Evolutionary conservation across 2,329 filamentous ascomycete species (phyloP), one percentile per base, ranked within the genome.

Genomic region (Lojkania enalia): DNA sequence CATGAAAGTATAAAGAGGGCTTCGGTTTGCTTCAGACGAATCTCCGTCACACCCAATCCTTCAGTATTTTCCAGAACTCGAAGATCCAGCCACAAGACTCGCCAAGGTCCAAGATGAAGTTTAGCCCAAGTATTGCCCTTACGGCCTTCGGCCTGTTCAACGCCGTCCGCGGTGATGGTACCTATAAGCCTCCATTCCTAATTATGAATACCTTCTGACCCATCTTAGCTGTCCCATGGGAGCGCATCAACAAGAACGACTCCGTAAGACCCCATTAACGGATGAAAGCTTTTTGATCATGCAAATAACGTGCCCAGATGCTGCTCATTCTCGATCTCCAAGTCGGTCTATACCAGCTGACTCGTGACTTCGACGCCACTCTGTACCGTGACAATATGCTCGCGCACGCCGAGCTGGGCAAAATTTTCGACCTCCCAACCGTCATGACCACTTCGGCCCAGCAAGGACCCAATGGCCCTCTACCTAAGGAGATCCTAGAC

Each of bases 361-460:
- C 84, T 27, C 79, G 84, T 29, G 87, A 91, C 70, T 88, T 79
- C 60, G 78, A 85, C 44, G 72, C 82, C 11, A 81, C 77, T 7
- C 76, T 85, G 25, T 90, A 81, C 74, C 77, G 79, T 49, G 80
- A 85, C 63, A 81, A 81, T 66, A 82, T 89, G 51, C 71, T 87
- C 31, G 86, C 83, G 1, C 86, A 89, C 54, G 79, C 85, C 14
- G 79, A 79, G 4, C 64, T 89, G 2, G 86, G 81, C 44, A 79
- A 83, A 42, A 70, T 83, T 42, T 90, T 90, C 60, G 70, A 84
- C 58, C 64, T 88, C 2, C 86, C 87, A 4, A 81, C 85, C 4
- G 74, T 91, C 46, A 67, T 90, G 73, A 87, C 84, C 7, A 86
- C 83, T 4, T 89, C 85, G 5, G 83, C 85, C 3, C 78, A 89